Conservation (phyloP, 495 filamentous ascomycete genomes). For the Glarea lozoyensis region DNA sequence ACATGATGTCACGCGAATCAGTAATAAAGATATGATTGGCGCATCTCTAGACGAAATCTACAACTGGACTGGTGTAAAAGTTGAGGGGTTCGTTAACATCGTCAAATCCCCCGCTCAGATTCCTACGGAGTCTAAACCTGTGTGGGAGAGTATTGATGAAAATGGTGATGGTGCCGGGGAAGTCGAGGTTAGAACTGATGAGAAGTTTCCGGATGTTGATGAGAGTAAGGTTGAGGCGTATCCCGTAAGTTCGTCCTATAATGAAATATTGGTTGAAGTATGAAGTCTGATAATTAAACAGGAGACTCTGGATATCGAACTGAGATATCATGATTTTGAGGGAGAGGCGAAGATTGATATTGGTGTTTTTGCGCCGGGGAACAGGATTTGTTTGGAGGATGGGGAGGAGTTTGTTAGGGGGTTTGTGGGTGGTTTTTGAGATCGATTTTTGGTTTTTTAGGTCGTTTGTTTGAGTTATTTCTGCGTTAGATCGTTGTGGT, state of each 20-base stretch:
- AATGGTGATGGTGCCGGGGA: too few relatives aligned
- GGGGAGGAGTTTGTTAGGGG: conserved; percentile 16
- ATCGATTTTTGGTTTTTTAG: conserved; percentile 1
- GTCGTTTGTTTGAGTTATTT: too few relatives aligned
- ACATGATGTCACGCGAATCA: conserved; percentile 33
- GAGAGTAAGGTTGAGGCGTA: conserved; percentile 2
- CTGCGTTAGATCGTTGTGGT: too few relatives aligned
- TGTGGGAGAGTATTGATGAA: background rate
- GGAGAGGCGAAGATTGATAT: conserved; percentile 24
- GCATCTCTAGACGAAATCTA: conserved; percentile 33
- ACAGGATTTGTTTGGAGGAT: conserved; percentile 19
- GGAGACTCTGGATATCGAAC: conserved; percentile 30
- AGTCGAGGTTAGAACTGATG: too few relatives aligned
- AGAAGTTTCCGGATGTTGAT: background rate
- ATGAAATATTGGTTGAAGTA: background rate
- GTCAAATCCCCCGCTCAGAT: conserved; percentile 16
- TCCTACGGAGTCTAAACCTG: background rate
- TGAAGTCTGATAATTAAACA: conserved; percentile 10
- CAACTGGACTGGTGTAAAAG: conserved; percentile 35
- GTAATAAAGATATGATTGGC: conserved; percentile 26
- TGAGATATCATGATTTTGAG: conserved; percentile 23
- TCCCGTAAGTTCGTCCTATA: background rate
- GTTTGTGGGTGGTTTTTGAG: conserved; percentile 8
- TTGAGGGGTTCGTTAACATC: conserved; percentile 34
- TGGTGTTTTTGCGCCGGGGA: conserved; percentile 25